Conservation (phyloP, 2,329 filamentous ascomycete species). For the Fusarium sterilihyphosum region DNA sequence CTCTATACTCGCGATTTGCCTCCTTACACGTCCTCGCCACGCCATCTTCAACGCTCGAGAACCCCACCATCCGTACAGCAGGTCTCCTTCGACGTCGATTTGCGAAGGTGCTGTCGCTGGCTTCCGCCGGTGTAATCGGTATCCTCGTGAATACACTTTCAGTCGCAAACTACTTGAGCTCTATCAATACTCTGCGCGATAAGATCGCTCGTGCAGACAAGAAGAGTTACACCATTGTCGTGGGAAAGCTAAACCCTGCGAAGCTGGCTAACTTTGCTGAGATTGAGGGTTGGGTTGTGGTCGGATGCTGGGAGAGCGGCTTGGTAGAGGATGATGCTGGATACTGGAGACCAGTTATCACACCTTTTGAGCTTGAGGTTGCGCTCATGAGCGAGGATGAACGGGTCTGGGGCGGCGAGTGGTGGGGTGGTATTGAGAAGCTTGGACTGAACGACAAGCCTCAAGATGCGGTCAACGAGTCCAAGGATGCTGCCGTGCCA, state of each 20-base stretch:
- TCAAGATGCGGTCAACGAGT: constrained; percentile 28
- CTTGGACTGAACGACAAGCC: constrained; percentile 59
- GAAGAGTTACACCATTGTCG: constrained; percentile 95
- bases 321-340: constrained; percentile 84
- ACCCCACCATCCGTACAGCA: constrained; percentile 57
- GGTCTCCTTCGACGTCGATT: constrained; percentile 83
- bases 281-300: constrained; percentile 94
- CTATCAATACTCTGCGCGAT: constrained; percentile 76
- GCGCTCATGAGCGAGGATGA: constrained; percentile 79
- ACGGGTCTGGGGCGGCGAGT: constrained; percentile 86
- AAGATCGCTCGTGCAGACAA: constrained; percentile 85
- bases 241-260: constrained; percentile 94
- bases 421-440: constrained; percentile 86
- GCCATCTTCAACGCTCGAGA: constrained; percentile 63
- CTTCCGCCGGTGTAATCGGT: constrained; percentile 85
- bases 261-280: constrained; percentile 98
- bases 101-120: constrained; percentile 82
- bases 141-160: constrained; percentile 96
- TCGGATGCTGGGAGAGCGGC: constrained; percentile 98
- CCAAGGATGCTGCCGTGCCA: constrained; percentile 12
- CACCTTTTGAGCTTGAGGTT: constrained; percentile 90
- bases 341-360: constrained; percentile 90
- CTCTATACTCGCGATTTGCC: constrained; percentile 82
- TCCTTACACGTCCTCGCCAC: constrained; percentile 83
- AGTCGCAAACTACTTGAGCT: constrained; percentile 87